Conservation (phyloP, 176 grass and related monocot genomes). For the Zoysia japonica region DNA sequence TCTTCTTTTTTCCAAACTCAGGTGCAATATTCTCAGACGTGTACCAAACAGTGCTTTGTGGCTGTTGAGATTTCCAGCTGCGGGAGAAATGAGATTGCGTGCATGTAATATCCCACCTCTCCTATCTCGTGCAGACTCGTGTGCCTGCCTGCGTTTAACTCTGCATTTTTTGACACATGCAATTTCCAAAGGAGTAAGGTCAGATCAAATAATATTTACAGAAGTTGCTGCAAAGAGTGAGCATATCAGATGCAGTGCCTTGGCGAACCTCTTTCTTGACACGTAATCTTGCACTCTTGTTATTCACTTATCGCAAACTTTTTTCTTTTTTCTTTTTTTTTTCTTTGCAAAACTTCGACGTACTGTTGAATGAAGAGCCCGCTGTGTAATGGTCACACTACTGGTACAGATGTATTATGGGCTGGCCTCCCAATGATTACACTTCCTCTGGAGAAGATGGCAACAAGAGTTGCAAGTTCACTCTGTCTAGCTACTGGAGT, state of each 20-base stretch:
- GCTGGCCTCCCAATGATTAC: slow-evolving; percentile 88
- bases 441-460: slow-evolving; percentile 87
- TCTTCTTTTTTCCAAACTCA: slow-evolving; percentile 11
- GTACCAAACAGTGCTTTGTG: slow-evolving; percentile 79
- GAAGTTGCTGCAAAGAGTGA: slow-evolving; percentile 88
- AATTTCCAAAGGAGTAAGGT: slow-evolving; percentile 59
- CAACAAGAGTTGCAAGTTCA: slow-evolving; percentile 86
- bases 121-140: slow-evolving; percentile 8
- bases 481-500: slow-evolving; percentile 69
- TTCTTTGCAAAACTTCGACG: not conserved
- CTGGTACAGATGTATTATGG: slow-evolving; percentile 82
- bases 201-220: slow-evolving; percentile 87
- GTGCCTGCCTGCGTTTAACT: not conserved
- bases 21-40: slow-evolving; percentile 90
- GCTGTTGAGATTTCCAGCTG: slow-evolving; percentile 80
- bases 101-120: slow-evolving; percentile 49
- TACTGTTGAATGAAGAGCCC: slow-evolving; percentile 49
- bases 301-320: not conserved
- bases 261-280: slow-evolving; percentile 88
- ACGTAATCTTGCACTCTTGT: slow-evolving; percentile 50
- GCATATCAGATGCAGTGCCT: slow-evolving; percentile 71
- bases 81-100: slow-evolving; percentile 71
- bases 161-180: slow-evolving; percentile 50
- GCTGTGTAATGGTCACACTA: slow-evolving; percentile 89
- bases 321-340: not conserved